Base-by-base conservation (phyloP, 371 early-diverging fungal genomes). In the Mortierella sp. region DNA sequence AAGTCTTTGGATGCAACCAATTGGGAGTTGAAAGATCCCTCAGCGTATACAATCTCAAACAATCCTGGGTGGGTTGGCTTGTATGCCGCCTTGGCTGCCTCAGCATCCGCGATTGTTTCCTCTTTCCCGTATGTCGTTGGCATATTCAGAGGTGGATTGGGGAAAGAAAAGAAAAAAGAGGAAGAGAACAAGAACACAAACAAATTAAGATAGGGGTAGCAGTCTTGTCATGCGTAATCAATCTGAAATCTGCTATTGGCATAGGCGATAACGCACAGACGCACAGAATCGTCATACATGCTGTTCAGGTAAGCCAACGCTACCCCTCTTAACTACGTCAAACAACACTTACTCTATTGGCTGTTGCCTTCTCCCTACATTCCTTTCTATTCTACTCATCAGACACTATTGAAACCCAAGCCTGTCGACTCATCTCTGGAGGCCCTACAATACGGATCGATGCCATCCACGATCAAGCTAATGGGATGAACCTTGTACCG, bases 1-100 rank as follows among this genome's bases (percentile, higher is more conserved):
- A 74, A 89, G n/a, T 84, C 78, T 9, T 74, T 81, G 28, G 69
- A 81, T 6, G 89, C 86, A 7, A 91, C 88, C 32, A 92, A 84
- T 61, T 87, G 86, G 58, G 90, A 88, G 43, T 84, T 84, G 70
- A 87, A 86, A 24, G 86, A 85, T 11, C 85, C 73, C 24, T 87
- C 88, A 67, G 86, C 82, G 28, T 86, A 84, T 9, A 83, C 74
- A 36, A 89, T 81, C 28, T 74, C 77, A 66, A 89, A 86, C 7
- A 79, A 76, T 3, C 82, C 85, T n/a, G 90, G 87, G 55, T 89
- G 90, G 0, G 85, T 76, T 22, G 87, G 83, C 33, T 21, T 53
- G 63, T 82, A 84, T 24, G 83, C 58, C 43, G 65, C 40, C 57
- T 70, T 79, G 45, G 57, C 57, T 11, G 71, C 76, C 5, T 50